Percentiles rank a stretch among this genome's conserved stretches.
phyloP scores from a whole-genome alignment of 2,329 filamentous ascomycete genomes.

The Phoma sp. region DNA sequence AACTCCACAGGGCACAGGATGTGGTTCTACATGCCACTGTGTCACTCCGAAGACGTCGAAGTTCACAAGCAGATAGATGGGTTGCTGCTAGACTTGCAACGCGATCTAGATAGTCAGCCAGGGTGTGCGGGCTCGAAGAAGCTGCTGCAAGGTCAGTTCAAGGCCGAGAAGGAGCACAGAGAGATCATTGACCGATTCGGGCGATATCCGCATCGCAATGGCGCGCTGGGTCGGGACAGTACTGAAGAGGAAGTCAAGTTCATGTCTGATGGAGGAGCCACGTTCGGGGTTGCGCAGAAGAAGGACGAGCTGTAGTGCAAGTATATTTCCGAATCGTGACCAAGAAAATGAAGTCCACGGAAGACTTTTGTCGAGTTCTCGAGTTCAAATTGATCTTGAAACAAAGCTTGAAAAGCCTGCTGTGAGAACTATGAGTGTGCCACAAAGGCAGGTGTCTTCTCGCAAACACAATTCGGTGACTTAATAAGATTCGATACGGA shows the following conservation, averaged over 20 bases:
- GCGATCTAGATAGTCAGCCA: conserved; percentile 40
- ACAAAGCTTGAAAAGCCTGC: too few relatives aligned
- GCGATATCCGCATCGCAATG: conserved; percentile 65
- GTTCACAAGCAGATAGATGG: conserved; percentile 52
- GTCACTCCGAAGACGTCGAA: conserved; percentile 62
- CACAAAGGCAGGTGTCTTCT: too few relatives aligned
- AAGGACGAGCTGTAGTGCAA: conserved; percentile 10
- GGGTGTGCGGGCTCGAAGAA: conserved; percentile 38
- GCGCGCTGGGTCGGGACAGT: conserved; percentile 55
- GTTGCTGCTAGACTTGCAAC: conserved; percentile 41
- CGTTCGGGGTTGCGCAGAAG: conserved; percentile 46
- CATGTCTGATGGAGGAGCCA: conserved; percentile 53
- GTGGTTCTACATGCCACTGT: conserved; percentile 67
- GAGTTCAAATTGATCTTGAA: too few relatives aligned
- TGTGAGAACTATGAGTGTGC: too few relatives aligned
- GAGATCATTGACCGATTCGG: conserved; percentile 62
- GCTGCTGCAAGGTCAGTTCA: conserved; percentile 38
- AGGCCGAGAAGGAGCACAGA: conserved; percentile 55
- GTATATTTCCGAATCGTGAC: too few relatives aligned
- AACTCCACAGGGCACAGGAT: conserved; percentile 49
- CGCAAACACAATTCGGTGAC: too few relatives aligned
- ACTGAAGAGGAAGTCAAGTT: conserved; percentile 60
- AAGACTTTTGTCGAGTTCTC: too few relatives aligned
- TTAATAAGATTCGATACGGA: too few relatives aligned
- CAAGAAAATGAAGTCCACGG: too few relatives aligned